Evolutionary conservation across 345 rosid genomes (phyloP).

Genomic region (Rhizophora apiculata): DNA sequence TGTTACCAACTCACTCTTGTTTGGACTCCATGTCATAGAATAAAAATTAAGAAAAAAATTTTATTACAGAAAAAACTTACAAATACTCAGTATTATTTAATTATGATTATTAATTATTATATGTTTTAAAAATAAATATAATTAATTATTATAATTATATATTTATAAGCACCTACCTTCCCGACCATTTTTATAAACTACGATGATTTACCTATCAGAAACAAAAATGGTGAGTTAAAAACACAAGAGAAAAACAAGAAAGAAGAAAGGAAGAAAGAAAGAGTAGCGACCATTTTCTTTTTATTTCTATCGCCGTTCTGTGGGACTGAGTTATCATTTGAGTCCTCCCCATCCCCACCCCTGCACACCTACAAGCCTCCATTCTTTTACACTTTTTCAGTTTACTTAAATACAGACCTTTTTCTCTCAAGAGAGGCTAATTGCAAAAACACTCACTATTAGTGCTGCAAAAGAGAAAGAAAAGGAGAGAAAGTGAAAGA

Average conservation of each 20-base stretch:
- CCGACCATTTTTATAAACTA: too few species aligned
- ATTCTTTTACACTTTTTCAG: constrained; percentile 1
- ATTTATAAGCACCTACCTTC: too few species aligned
- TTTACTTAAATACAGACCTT: constrained; percentile 11
- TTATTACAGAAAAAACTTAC: too few species aligned
- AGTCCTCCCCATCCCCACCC: neutral
- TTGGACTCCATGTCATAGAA: too few species aligned
- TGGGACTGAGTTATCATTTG: constrained; percentile 14
- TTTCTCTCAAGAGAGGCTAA: constrained; percentile 9
- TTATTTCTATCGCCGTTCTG: constrained; percentile 22
- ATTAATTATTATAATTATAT: too few species aligned
- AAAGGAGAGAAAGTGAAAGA: constrained; percentile 36
- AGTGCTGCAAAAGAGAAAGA: constrained; percentile 32
- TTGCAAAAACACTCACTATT: constrained; percentile 17
- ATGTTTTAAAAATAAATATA: too few species aligned
- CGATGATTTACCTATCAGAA: too few species aligned
- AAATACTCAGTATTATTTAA: too few species aligned
- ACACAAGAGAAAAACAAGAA: constrained; percentile 35
- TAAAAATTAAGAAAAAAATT: too few species aligned
- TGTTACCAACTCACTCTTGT: too few species aligned
- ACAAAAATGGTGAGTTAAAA: constrained; percentile 27
- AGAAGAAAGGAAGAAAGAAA: constrained; percentile 29
- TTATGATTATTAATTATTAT: too few species aligned
- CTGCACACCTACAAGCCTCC: constrained; percentile 7
- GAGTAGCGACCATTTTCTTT: neutral